Percentiles rank a stretch among this genome's conserved stretches.
These are phyloP conservation scores for Candida nitratophila DNA, from an alignment of 805 yeast species.

Conservation along the genomic window DNA sequence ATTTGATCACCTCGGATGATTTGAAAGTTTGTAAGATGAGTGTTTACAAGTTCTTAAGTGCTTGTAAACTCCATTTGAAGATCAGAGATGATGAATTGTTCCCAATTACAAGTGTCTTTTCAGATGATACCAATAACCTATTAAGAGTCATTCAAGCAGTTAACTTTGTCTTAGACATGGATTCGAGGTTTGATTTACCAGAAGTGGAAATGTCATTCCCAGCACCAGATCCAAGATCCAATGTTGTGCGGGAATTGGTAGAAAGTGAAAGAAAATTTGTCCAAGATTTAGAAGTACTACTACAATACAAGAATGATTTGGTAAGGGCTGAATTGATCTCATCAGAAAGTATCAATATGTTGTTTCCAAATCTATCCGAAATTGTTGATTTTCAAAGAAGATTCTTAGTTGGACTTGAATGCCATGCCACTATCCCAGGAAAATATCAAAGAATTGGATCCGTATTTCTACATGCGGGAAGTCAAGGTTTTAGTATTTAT, in stretches of 20 bases:
- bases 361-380: conserved; percentile 80
- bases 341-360: conserved; percentile 68
- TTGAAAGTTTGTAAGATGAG: conserved; percentile 78
- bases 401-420: conserved; percentile 81
- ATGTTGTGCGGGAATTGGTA: conserved; percentile 76
- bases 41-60: conserved; percentile 82
- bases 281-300: conserved; percentile 75
- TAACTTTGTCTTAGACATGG: conserved; percentile 50
- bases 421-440: conserved; percentile 69
- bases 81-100: conserved; percentile 78
- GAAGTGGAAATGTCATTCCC: conserved; percentile 19
- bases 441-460: conserved; percentile 84
- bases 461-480: conserved; percentile 74
- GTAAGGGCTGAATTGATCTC: conserved; percentile 59
- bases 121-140: conserved; percentile 73
- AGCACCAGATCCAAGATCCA: conserved; percentile 54
- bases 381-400: conserved; percentile 90
- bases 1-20: conserved; percentile 70
- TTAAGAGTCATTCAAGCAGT: conserved; percentile 71
- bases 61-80: conserved; percentile 70
- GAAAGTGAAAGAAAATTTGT: conserved; percentile 92
- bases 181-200: conserved; percentile 27
- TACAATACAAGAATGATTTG: conserved; percentile 61
- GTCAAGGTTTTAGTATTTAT: conserved; percentile 75
- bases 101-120: conserved; percentile 83